Evolutionary conservation across 371 early-diverging fungal genomes (phyloP).

Genomic region (Amoeboaphelidium occidentale): DNA sequence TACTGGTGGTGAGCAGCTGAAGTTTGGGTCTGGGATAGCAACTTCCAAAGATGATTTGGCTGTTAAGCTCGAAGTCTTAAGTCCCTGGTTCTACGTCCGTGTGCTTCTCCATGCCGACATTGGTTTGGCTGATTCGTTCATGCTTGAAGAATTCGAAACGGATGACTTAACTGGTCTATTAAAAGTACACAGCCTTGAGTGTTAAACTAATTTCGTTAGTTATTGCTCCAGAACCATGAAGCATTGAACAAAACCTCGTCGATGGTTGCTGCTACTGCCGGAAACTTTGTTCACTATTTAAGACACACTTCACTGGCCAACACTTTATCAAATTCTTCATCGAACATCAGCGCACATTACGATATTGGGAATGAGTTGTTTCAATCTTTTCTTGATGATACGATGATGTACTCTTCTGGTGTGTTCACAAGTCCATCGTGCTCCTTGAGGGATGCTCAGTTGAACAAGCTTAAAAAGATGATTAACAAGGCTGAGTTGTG

Average conservation of each 20-base stretch:
- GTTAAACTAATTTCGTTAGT: too few species aligned
- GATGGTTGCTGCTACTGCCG: not conserved
- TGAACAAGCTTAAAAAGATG: slow-evolving; percentile 27
- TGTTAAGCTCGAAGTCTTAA: not conserved
- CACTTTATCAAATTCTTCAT: slow-evolving; percentile 19
- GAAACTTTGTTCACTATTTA: slow-evolving; percentile 9
- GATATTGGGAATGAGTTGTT: slow-evolving; percentile 46
- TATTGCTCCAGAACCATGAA: not conserved
- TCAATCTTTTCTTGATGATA: slow-evolving; percentile 27
- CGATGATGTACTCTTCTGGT: slow-evolving; percentile 29
- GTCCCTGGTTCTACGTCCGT: not conserved
- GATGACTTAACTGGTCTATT: not conserved
- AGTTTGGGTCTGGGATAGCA: too few species aligned
- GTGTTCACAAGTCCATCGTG: slow-evolving; percentile 27
- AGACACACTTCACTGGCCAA: slow-evolving; percentile 19
- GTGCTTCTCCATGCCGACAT: not conserved
- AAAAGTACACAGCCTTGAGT: not conserved
- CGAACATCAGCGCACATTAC: slow-evolving; percentile 38
- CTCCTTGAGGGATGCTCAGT: slow-evolving; percentile 27
- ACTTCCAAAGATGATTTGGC: not conserved
- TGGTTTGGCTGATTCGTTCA: not conserved
- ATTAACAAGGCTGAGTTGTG: slow-evolving; percentile 22
- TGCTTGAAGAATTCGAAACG: not conserved
- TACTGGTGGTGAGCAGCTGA: too few species aligned
- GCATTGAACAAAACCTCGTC: not conserved